Evolutionary conservation across 768 basidiomycete species (phyloP), one percentile per base, ranked within the genome.

Genomic region (Kwoniella newhampshirensis): DNA sequence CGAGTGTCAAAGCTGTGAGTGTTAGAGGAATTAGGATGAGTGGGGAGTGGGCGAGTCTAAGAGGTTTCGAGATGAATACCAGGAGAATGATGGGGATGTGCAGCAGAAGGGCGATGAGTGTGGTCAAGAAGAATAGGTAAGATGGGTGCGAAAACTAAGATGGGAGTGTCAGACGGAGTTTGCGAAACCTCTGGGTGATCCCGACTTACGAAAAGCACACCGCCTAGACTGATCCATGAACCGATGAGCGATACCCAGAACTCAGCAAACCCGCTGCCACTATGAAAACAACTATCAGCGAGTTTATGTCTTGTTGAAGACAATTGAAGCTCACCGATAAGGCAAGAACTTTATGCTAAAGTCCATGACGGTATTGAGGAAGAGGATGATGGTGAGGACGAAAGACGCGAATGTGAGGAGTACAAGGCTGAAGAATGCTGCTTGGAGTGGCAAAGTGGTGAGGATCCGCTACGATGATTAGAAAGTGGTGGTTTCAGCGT

Each of bases 61-160:
- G 59, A n/a, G 60, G 59, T 15, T 59, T 54, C 4, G 73, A 73
- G 40, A 71, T 57, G 37, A 70, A 35, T 35, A 62, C 54, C 26
- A 76, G 55, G 58, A 76, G 69, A 49, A 71, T 48, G 45, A 74
- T 59, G 1, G 73, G 71, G 28, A 72, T 52, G 41, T 66, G 64
- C 30, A 73, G 48, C 20, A 76, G 36, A 50, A 66, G 39, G 32
- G 75, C 67, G 44, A 71, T 46, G 41, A 75, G 57, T 28, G 68
- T 73, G 15, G 73, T 71, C 21, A 74, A 55, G 70, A 76, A 73
- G 64, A 73, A 73, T 43, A 76, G 67, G 50, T 64, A 67, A 32
- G 70, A 63, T 12, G 75, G 75, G 54, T 71, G 68, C 4, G 75
- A 74, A 62, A 73, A 73, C 73, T 74, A 32, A 13, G 32, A 32